Base-by-base conservation (phyloP, 148 eudicot genomes). In the Arctostaphylos glauca region DNA sequence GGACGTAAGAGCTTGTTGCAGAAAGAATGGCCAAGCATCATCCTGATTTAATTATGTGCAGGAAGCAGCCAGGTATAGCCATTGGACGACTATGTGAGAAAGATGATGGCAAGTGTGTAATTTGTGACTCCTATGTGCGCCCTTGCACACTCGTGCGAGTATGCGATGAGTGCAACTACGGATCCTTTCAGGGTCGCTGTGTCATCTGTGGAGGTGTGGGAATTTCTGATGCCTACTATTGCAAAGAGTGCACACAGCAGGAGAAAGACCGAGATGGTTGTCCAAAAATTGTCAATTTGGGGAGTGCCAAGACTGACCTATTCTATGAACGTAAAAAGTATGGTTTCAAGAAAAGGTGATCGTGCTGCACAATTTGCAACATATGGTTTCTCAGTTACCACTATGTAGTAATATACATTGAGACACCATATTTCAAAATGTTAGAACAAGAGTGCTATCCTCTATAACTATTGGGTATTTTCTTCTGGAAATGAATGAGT, bases 211-310 rank as follows among this genome's bases (percentile, higher is more conserved):
- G 96, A 68, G 96, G 94, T 15, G 91, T 91, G 47, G 96, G 96
- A 46, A 93, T 93, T 66, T 93, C 96, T 18, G 95, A 92, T 84
- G 95, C 95, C 54, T 92, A 92, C 80, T 91, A 90, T 81, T 91
- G 95, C 90, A 92, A 92, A 75, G 95, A 92, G 81, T 90, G 95
- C 82, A 92, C 95, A 18, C 95, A 91, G 85, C 92, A 91, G 87
- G 96, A 93, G 91, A 93, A 93, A 85, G 96, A 93, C 70, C 85
- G 96, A 68, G 95, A 92, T 48, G 94, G 94, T 49, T 92, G 94
- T 78, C 96, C 96, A 0, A 90, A 93, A 83, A 93, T 93, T 67
- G 96, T 91, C 21, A 93, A 93, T 88, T 75, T 93, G 72, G 96
- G 94, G 13, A 93, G 94, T 82, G 92, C 96, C 15, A 93, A 91